Evolutionary conservation across 192 early-diverging fungal species (phyloP).

Genomic region (Geranomyces variabilis): DNA sequence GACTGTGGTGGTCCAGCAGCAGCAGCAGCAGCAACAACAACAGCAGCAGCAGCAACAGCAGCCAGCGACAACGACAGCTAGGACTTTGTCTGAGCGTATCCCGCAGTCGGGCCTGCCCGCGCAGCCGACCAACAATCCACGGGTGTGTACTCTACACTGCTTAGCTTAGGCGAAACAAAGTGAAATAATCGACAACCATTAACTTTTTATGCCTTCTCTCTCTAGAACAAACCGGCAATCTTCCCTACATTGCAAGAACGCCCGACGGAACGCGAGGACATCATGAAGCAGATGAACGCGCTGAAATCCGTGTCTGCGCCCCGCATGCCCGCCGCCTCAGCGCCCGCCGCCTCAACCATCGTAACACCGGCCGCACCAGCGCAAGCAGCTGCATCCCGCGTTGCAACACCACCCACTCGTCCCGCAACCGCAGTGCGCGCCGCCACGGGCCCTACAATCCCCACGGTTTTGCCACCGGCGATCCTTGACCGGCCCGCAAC

Average conservation of each 20-base stretch:
- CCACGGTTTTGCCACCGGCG: too few species aligned
- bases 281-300: slow-evolving; percentile 6
- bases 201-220: too few species aligned
- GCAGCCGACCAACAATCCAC: not conserved
- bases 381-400: too few species aligned
- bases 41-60: not conserved
- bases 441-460: too few species aligned
- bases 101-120: not conserved
- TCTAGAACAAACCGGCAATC: not conserved
- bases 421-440: too few species aligned
- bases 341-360: not conserved
- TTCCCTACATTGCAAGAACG: slow-evolving; percentile 1
- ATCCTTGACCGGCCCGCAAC: too few species aligned
- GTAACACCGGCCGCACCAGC: not conserved
- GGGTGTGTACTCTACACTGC: not conserved
- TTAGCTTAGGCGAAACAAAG: not conserved
- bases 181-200: not conserved
- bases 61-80: not conserved
- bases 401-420: too few species aligned
- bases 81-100: not conserved
- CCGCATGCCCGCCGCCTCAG: slow-evolving; percentile 5
- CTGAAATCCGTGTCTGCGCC: not conserved
- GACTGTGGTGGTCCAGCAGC: not conserved
- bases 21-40: not conserved
- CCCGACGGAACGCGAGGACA: slow-evolving; percentile 2